Base-by-base conservation (phyloP, 1,139 yeast genomes). In the Taiozyma onychis region DNA sequence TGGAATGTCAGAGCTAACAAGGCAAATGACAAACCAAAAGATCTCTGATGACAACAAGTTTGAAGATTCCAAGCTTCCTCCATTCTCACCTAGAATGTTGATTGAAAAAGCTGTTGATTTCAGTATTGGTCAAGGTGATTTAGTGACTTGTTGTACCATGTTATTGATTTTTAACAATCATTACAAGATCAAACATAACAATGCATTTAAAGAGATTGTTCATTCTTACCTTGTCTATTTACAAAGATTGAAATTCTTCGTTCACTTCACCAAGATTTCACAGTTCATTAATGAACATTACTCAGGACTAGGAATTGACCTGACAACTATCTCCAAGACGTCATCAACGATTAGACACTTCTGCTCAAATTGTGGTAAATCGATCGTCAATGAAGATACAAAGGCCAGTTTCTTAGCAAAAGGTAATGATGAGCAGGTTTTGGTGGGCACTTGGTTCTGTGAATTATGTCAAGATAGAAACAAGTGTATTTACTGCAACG, bases 381-480 rank as follows among this genome's bases (percentile, higher is more conserved):
- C 88, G 6, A 69, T 90, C 16, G 68, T 80, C 5, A 89, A 88
- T 63, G 95, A 87, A 56, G 65, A 66, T 11, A 73, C 83, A 16
- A 83, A 80, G 60, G 71, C 66, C 37, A 69, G 66, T 41, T 53
- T 55, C 22, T 57, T 56, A 48, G 60, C 47, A 34, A 66, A 58
- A 57, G 58, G 54, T n/a, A 63, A 55, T 44, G 21, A 46, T 8
- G 47, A 50, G 28, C 51, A 76, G 78, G 44, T 54, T 59, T 96
- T 76, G 78, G 44, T 55, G 59, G 96, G 95, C 0, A 84, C 77
- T 59, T 90, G 97, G 96, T 88, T 83, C 64, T 91, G 97, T 69
- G 89, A 83, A 48, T 75, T 74, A 43, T 91, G 97, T 65, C 70
- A 74, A 4, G 71, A 68, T 44, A 72, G 73, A 30, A 84, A 81